Base-by-base conservation (phyloP, 371 early-diverging fungal species). In the Vittaforma corneae region DNA sequence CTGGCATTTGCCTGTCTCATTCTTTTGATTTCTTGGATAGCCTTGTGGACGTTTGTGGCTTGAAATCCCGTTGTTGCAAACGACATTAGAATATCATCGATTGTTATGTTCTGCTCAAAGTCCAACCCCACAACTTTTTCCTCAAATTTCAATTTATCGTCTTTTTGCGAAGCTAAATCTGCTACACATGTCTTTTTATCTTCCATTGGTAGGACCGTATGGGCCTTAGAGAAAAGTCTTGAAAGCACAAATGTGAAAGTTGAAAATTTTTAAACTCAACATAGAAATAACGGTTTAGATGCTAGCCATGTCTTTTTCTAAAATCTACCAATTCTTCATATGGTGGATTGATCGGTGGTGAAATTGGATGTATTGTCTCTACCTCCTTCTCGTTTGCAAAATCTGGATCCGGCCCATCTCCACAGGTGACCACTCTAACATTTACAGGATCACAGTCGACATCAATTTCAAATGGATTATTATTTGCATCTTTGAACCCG, bases 31-130 rank as follows among this genome's bases (percentile, higher is more conserved):
- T 80, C 80, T 29, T 63, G 30, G 38, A 78, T 76, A 0, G 74
- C 76, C 56, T 51, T 66, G 52, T 70, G 37, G 11, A 80, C 22
- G 56, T 77, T 66, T 1, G 60, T 57, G 50, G 75, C 77, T 58
- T 80, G 77, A 37, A 80, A 74, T 6, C 77, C 77, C 22, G 68
- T 75, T 4, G 65, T 73, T 37, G 47, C 62, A 63, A 63, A 80
- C 16, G 71, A 71, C 1, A 62, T 24, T 1, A 69, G 34, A 32
- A 77, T 61, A 20, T 16, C 40, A 45, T 67, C 56, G 14, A 76
- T 35, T 34, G 69, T 67, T 4, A 67, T 37, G n/a, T 63, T 50
- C 16, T 44, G 51, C 6, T 68, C 62, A 38, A 71, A 70, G 24
- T 72, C 62, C 6, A 61, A 24, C 1, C 75, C 75, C 26, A 54